These are phyloP conservation scores for Pythium sp. DNA, from an alignment of 352 stramenopile species.

Conservation along the genomic window DNA sequence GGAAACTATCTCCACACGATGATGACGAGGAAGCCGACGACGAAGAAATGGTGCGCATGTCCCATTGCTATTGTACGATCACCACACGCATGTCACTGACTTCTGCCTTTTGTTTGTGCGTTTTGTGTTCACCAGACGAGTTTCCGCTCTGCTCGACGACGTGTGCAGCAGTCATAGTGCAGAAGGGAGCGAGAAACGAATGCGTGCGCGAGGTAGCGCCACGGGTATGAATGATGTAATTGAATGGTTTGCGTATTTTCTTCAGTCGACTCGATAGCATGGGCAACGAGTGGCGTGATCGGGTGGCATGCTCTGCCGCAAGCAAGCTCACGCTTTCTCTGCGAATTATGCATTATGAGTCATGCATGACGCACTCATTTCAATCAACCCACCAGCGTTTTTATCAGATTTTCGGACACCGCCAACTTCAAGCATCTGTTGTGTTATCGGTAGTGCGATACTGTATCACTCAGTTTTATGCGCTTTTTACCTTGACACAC, in stretches of 20 bases:
- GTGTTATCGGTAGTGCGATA: neutral
- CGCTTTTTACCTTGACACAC: neutral
- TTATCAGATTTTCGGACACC: neutral
- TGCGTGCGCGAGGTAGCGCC: neutral
- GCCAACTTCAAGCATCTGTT: neutral
- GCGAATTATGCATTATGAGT: neutral
- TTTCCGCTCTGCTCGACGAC: slow-evolving; percentile 10
- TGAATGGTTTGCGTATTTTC: neutral
- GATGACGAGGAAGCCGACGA: slow-evolving; percentile 11
- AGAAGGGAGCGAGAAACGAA: neutral
- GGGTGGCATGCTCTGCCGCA: neutral
- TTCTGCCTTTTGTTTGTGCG: neutral
- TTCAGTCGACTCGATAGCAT: neutral
- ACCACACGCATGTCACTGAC: neutral
- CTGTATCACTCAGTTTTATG: neutral
- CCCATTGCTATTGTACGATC: neutral
- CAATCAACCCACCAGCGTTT: neutral
- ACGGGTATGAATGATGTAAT: neutral
- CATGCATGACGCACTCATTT: neutral
- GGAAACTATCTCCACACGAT: neutral
- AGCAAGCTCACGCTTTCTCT: neutral
- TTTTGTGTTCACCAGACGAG: slow-evolving; percentile 8
- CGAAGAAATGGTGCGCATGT: slow-evolving; percentile 17
- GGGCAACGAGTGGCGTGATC: neutral
- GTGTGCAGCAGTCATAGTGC: neutral